Percentiles rank a stretch among this genome's conserved stretches.
Evolutionary conservation across 2,329 filamentous ascomycete genomes (phyloP).

Genomic region (Aspergillus sergii): DNA sequence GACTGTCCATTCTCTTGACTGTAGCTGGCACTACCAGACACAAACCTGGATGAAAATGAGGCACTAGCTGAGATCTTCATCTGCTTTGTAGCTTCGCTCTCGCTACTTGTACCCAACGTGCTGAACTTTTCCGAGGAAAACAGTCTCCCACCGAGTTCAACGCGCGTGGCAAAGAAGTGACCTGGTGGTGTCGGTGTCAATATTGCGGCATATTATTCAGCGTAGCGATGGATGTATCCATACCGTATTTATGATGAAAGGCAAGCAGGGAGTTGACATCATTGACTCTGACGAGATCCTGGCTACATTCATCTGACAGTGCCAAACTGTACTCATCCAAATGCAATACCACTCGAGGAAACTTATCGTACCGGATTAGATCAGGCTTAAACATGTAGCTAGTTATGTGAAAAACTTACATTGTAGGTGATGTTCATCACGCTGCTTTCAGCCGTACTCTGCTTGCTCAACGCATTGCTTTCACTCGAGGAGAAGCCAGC

Average conservation of each 20-base stretch:
- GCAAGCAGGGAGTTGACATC: not conserved
- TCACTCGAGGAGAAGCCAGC: not conserved
- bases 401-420: too few species aligned
- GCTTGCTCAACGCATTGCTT: not conserved
- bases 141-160: not conserved
- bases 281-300: not conserved
- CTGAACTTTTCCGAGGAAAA: not conserved
- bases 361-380: not conserved
- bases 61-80: not conserved
- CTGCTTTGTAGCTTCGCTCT: not conserved
- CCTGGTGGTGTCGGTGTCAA: not conserved
- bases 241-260: not conserved
- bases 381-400: too few species aligned
- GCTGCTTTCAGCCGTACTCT: not conserved
- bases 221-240: not conserved
- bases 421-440: not conserved
- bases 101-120: not conserved
- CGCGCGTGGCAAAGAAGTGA: not conserved
- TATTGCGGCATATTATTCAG: rapidly evolving
- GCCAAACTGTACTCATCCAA: not conserved
- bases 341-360: not conserved
- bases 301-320: not conserved
- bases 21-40: not conserved
- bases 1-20: not conserved
- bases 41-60: not conserved